Evolutionary conservation across 805 yeast genomes (phyloP), one percentile per base, ranked within the genome.

Genomic region (Myxozyma melibiosi): DNA sequence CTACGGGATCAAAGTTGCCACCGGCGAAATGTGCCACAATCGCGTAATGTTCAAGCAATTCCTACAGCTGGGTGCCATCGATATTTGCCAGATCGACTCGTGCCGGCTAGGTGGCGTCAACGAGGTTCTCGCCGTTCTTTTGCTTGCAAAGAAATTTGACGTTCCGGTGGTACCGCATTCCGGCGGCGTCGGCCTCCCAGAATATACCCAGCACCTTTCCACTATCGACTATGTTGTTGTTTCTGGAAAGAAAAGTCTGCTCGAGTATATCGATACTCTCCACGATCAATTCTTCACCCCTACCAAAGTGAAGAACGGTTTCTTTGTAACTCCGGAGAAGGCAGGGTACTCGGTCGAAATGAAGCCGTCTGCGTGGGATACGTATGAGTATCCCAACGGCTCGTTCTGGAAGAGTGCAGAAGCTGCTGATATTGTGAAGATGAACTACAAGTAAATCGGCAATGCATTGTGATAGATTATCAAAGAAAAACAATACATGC

Each of bases 1-100:
- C 9, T 55, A 66, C 40, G 74, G 73, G 1, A 66, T 71, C 62
- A 63, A 65, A 38, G 74, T 71, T 8, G 74, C 74, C 14, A 71
- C 74, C 14, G 74, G 74, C 25, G 74, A 71, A 51, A 70, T 70
- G 72, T 66, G 70, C 55, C 74, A 71, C 62, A 71, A 71, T 65
- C 62, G 74, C 37, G 68, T 70, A 22, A 64, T 70, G 53, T 71
- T 71, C 66, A 71, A 71, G 65, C 74, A 71, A 53, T 56, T 68
- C 49, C 53, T 71, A 40, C 62, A 65, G 27, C 24, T 64, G 24
- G 70, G 67, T 2, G 72, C 74, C 22, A 68, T 68, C 54, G 74
- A 71, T 48, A 56, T 60, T 49, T 67, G 68, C 40, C 74, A 71
- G 59, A 64, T 71, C 52, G 74, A 71, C 48, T 66, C 74, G 9